phyloP scores from a whole-genome alignment of 2,329 filamentous ascomycete genomes.

The Aureobasidium sp. region DNA sequence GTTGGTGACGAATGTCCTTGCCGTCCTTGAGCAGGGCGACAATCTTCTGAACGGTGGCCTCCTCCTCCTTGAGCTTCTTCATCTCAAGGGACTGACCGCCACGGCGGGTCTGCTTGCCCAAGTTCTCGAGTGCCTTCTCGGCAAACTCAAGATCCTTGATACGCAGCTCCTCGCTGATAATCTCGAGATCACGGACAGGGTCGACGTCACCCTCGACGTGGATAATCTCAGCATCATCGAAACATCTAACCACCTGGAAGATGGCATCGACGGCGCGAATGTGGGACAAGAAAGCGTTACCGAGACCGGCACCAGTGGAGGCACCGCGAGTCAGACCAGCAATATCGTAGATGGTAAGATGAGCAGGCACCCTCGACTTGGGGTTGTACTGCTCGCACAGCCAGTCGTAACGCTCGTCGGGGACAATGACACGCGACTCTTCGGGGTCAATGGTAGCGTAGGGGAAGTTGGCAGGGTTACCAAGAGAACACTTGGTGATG shows the following conservation, averaged over 20 bases:
- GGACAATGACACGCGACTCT: slow-evolving; percentile 94
- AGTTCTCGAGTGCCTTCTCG: slow-evolving; percentile 85
- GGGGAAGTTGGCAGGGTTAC: slow-evolving; percentile 98
- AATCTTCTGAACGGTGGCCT: slow-evolving; percentile 87
- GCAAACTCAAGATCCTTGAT: slow-evolving; percentile 99
- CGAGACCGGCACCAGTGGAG: slow-evolving; percentile 93
- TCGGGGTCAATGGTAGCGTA: slow-evolving; percentile 99
- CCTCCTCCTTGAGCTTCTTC: slow-evolving; percentile 94
- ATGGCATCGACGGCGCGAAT: slow-evolving; percentile 64
- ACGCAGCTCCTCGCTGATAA: slow-evolving; percentile 92
- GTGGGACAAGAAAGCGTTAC: slow-evolving; percentile 96
- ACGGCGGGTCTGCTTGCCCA: slow-evolving; percentile 89
- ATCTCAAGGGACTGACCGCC: slow-evolving; percentile 94
- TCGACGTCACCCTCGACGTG: slow-evolving; percentile 99
- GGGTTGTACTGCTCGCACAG: slow-evolving; percentile 93
- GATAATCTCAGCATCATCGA: slow-evolving; percentile 98
- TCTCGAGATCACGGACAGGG: slow-evolving; percentile 85
- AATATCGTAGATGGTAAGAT: slow-evolving; percentile 97
- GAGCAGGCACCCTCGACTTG: slow-evolving; percentile 93
- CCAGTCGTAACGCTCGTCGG: slow-evolving; percentile 94
- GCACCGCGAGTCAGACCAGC: slow-evolving; percentile 92
- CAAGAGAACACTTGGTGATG: slow-evolving; percentile 94
- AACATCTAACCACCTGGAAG: slow-evolving; percentile 36
- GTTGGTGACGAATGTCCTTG: slow-evolving; percentile 87
- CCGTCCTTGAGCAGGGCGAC: slow-evolving; percentile 75